These are phyloP conservation scores for Entoloma clypeatum DNA, from an alignment of 1,284 basidiomycete species.

Conservation along the genomic window DNA sequence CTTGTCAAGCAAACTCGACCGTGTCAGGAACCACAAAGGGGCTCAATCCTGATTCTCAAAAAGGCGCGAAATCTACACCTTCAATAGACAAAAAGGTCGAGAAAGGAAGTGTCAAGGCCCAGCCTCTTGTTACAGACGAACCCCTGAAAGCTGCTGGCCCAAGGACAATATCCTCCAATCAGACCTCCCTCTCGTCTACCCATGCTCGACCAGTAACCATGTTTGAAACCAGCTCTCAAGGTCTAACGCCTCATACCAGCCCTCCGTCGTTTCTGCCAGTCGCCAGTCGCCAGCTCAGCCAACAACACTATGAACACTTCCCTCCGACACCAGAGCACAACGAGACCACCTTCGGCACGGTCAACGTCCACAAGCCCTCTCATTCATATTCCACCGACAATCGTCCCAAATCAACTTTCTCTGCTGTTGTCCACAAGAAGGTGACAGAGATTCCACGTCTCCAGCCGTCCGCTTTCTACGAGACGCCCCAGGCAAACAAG, in stretches of 20 bases:
- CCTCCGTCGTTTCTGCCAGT: conserved; percentile 35
- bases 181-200: conserved; percentile 9
- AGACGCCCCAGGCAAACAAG: conserved; percentile 29
- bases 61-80: too few relatives aligned
- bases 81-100: too few relatives aligned
- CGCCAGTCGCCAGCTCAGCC: conserved; percentile 17
- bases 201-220: conserved; percentile 33
- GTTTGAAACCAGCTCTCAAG: conserved; percentile 34
- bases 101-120: too few relatives aligned
- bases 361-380: conserved; percentile 25
- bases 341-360: conserved; percentile 28
- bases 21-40: too few relatives aligned
- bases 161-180: conserved; percentile 11
- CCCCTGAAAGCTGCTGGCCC: background rate
- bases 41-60: too few relatives aligned
- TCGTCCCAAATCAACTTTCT: conserved; percentile 38
- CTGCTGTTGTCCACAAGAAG: conserved; percentile 52
- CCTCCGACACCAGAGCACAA: conserved; percentile 31
- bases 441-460: conserved; percentile 31
- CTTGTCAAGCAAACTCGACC: conserved; percentile 3
- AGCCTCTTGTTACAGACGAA: conserved; percentile 4
- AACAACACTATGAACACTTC: conserved; percentile 30
- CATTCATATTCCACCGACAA: conserved; percentile 18
- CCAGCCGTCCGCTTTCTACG: conserved; percentile 16
- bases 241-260: conserved; percentile 32